These are phyloP conservation scores for Pichia thaimueangensis DNA, from an alignment of 805 yeast species.

Conservation along the genomic window DNA sequence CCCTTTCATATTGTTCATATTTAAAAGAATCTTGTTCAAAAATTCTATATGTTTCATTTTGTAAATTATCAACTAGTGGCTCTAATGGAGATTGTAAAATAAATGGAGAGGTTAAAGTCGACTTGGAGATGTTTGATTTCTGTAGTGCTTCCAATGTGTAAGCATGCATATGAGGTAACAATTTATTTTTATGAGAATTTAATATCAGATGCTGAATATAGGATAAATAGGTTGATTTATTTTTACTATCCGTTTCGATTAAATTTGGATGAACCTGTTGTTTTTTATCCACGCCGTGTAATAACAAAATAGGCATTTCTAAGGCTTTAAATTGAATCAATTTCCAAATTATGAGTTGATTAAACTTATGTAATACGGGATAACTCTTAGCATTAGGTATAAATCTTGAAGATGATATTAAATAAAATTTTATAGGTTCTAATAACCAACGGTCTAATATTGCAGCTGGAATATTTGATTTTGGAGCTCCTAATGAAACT, in stretches of 20 bases:
- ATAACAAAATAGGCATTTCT: conserved; percentile 35
- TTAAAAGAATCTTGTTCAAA: conserved; percentile 70
- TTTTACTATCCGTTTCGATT: conserved; percentile 1
- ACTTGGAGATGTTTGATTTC: conserved; percentile 11
- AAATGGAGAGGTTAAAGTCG: conserved; percentile 13
- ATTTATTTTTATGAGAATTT: conserved; percentile 19
- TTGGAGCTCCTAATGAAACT: conserved; percentile 73
- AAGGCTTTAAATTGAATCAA: conserved; percentile 38
- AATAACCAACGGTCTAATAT: conserved; percentile 58
- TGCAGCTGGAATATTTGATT: conserved; percentile 42
- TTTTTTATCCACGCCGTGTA: conserved; percentile 51
- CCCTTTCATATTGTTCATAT: conserved; percentile 61
- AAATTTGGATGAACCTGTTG: background rate
- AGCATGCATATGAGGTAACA: conserved; percentile 25
- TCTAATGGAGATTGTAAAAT: conserved; percentile 52
- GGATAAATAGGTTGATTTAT: conserved; percentile 25
- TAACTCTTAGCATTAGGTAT: conserved; percentile 52
- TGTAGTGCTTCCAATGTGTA: conserved; percentile 21
- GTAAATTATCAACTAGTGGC: conserved; percentile 57
- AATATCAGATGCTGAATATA: conserved; percentile 22
- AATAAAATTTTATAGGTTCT: conserved; percentile 56
- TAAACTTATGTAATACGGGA: conserved; percentile 58
- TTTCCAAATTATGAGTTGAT: conserved; percentile 43
- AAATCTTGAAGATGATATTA: conserved; percentile 51
- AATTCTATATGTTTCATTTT: conserved; percentile 52